Evolutionary conservation across 2,329 filamentous ascomycete genomes (phyloP).

Genomic region (Neofusicoccum sp.): DNA sequence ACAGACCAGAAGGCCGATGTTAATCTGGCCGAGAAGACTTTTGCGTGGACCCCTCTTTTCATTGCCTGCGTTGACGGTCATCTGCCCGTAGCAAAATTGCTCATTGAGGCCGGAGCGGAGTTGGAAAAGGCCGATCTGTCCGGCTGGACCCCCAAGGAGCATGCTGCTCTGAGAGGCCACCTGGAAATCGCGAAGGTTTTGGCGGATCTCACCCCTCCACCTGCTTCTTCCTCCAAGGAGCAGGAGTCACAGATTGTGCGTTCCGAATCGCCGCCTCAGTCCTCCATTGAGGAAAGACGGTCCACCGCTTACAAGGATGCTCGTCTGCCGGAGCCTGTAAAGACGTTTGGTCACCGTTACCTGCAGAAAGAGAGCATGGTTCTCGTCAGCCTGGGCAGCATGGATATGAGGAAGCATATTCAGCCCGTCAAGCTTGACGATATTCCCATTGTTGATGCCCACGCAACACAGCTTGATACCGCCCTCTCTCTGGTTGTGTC

Average conservation of each 20-base stretch:
- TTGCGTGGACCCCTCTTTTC: slow-evolving; percentile 93
- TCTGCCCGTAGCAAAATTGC: slow-evolving; percentile 68
- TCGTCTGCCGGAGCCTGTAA: slow-evolving; percentile 72
- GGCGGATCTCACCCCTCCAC: slow-evolving; percentile 52
- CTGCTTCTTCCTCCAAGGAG: slow-evolving; percentile 28
- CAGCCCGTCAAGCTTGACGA: slow-evolving; percentile 83
- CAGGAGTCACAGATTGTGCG: slow-evolving; percentile 21
- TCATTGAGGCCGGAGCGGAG: slow-evolving; percentile 76
- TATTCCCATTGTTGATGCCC: slow-evolving; percentile 82
- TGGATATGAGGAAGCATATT: slow-evolving; percentile 83
- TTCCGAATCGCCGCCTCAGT: slow-evolving; percentile 48
- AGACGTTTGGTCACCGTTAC: slow-evolving; percentile 95
- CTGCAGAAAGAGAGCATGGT: slow-evolving; percentile 85
- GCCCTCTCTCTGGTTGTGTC: slow-evolving; percentile 89
- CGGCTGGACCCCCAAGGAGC: slow-evolving; percentile 91
- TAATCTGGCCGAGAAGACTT: slow-evolving; percentile 77
- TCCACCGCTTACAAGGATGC: slow-evolving; percentile 41
- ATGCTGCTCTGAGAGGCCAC: slow-evolving; percentile 86
- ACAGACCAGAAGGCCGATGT: slow-evolving; percentile 70
- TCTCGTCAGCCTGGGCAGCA: slow-evolving; percentile 87
- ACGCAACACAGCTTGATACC: slow-evolving; percentile 90
- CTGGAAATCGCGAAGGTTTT: slow-evolving; percentile 74
- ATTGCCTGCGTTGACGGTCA: slow-evolving; percentile 89
- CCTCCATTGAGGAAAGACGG: slow-evolving; percentile 54
- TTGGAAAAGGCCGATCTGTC: slow-evolving; percentile 75